A percentile compares a stretch with the other conserved stretches of the same genome.
These are phyloP conservation scores for Avena eriantha DNA, from an alignment of 176 grass and related monocot species.

Conservation along the genomic window DNA sequence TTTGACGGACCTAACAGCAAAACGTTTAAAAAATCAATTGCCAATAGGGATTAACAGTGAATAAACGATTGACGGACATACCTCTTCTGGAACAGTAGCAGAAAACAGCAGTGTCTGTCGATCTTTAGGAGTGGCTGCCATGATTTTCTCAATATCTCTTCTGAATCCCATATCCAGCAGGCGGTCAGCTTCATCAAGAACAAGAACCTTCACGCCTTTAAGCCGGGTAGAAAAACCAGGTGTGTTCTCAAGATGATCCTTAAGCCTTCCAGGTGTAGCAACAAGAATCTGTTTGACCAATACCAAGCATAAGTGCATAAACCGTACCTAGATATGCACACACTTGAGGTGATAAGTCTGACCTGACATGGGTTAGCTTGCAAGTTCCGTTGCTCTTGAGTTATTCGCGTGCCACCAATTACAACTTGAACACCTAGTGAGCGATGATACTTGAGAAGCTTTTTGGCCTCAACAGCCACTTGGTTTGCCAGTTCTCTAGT, in stretches of 20 bases:
- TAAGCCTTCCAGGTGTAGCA: slow-evolving; percentile 91
- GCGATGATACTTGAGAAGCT: slow-evolving; percentile 90
- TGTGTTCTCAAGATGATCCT: slow-evolving; percentile 97
- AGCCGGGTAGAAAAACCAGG: slow-evolving; percentile 78
- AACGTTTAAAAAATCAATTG: slow-evolving; percentile 40
- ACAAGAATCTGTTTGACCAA: slow-evolving; percentile 74
- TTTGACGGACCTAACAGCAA: slow-evolving; percentile 72
- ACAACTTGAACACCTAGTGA: slow-evolving; percentile 84
- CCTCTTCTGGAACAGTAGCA: slow-evolving; percentile 92
- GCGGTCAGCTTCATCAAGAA: slow-evolving; percentile 98
- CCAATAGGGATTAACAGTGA: slow-evolving; percentile 30
- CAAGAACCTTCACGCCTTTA: slow-evolving; percentile 85
- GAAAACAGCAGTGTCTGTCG: slow-evolving; percentile 94
- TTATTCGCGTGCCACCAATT: slow-evolving; percentile 84
- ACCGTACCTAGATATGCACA: slow-evolving; percentile 3
- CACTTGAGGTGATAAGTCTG: slow-evolving; percentile 36
- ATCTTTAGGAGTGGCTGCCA: slow-evolving; percentile 86
- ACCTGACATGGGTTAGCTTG: slow-evolving; percentile 91
- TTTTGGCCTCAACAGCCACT: slow-evolving; percentile 83
- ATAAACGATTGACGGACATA: slow-evolving; percentile 46
- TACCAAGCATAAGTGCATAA: slow-evolving; percentile 40
- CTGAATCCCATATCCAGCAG: slow-evolving; percentile 96
- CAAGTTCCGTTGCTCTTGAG: slow-evolving; percentile 84
- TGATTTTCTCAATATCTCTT: slow-evolving; percentile 95
- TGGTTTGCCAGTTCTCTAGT: slow-evolving; percentile 94